phyloP scores from a whole-genome alignment of 306 rosid genomes.

The Alnus glutinosa region DNA sequence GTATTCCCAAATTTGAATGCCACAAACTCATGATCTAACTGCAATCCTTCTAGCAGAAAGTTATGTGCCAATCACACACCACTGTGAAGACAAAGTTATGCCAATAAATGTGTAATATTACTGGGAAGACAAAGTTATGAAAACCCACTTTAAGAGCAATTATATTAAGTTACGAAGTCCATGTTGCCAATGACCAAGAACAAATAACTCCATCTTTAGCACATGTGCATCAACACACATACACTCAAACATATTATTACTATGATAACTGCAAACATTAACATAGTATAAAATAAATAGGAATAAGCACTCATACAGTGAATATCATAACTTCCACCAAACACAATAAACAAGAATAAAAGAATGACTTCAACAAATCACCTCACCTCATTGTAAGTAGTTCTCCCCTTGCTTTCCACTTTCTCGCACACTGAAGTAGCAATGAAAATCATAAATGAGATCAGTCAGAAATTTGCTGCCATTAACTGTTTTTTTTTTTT shows the following conservation, averaged over 20 bases:
- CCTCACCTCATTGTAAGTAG: constrained; percentile 93
- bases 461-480: constrained; percentile 16
- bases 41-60: no score
- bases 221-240: neutral
- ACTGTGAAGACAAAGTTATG: no score
- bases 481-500: neutral
- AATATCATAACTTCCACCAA: neutral
- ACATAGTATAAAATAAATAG: neutral
- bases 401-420: constrained; percentile 97
- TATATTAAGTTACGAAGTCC: neutral
- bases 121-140: neutral
- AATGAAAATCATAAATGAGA: constrained; percentile 28
- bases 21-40: no score
- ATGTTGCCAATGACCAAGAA: neutral
- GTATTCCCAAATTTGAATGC: neutral
- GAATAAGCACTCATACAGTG: neutral
- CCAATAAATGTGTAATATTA: neutral
- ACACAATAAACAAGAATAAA: neutral
- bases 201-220: neutral
- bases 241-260: neutral
- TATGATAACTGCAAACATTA: neutral
- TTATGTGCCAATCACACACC: no score
- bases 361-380: constrained; percentile 21
- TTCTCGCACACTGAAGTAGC: constrained; percentile 77
- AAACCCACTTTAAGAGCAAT: neutral